Base-by-base conservation (phyloP, 306 rosid species). In the Cicer pinnatifidum region DNA sequence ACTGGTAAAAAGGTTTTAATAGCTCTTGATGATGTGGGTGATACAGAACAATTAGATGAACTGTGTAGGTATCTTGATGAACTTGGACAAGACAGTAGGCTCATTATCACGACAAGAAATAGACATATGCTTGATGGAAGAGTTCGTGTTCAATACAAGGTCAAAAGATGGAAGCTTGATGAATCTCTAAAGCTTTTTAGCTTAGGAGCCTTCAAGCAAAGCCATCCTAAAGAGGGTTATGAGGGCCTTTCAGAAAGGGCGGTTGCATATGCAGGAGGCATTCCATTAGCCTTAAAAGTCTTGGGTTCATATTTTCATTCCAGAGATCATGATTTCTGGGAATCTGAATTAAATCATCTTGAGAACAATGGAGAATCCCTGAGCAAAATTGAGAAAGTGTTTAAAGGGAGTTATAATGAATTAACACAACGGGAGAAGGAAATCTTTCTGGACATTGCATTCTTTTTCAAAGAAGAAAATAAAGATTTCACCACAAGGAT, bases 361-460 rank as follows among this genome's bases (percentile, higher is more conserved):
- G 41, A 44, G 64, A 57, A 44, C 6, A 44, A 82, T 16, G 23
- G 2, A 16, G 23, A 9, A 46, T 46, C 15, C 2, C 12, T 46
- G 52, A 5, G 7, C 2, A 12, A 46, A 6, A 80, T 75, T 75
- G 38, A 28, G 1, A 38, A 3, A 0, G 68, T 80, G 15, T 4
- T 82, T 17, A 6, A 35, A 51, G 16, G 68, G 48, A 82, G 80
- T 11, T 82, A 59, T 19, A 35, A 72, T 48, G 76, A 54, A 59
- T 16, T 82, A 23, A 0, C 0, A 0, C 10, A 0, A 17, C 33
- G 33, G 33, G 75, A 66, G 8, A 16, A 11, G 13, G 4, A 17
- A 1, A 71, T 52, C 0, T 72, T 79, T 53, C 15, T 72, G 1
- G 69, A 79, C 11, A 69, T 81, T 53, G 84, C 80, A 51, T 81